These are phyloP conservation scores for Corchorus capsularis DNA, from an alignment of 345 rosid genomes.

Conservation along the genomic window DNA sequence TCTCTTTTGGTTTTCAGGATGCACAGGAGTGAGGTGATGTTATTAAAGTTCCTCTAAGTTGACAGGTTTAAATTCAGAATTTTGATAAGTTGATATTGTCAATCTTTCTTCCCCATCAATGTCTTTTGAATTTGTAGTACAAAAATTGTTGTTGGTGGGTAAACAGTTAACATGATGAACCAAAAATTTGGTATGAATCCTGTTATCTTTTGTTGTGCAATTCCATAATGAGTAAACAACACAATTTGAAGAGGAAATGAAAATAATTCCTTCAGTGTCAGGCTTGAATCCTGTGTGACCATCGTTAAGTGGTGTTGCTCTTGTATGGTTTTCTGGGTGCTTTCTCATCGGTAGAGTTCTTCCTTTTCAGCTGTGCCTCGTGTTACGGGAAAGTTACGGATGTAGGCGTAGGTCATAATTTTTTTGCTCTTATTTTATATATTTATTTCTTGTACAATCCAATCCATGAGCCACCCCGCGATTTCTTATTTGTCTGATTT, in stretches of 20 bases:
- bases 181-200: neutral
- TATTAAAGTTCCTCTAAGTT: constrained; percentile 11
- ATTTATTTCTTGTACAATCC: neutral
- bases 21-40: neutral
- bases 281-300: neutral
- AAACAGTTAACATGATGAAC: constrained; percentile 3
- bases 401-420: neutral
- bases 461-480: too few species aligned
- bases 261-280: constrained; percentile 11
- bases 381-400: neutral
- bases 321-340: neutral
- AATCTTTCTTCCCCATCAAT: neutral
- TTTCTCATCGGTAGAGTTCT: neutral
- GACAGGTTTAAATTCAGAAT: constrained; percentile 11
- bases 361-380: neutral
- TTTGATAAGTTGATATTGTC: constrained; percentile 2
- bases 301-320: neutral
- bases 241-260: constrained; percentile 8
- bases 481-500: neutral
- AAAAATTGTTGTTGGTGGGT: constrained; percentile 12
- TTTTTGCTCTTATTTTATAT: neutral
- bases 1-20: constrained; percentile 17
- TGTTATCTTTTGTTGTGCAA: constrained; percentile 7
- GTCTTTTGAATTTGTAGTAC: constrained; percentile 7
- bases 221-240: constrained; percentile 14